phyloP scores from a whole-genome alignment of 257 asterid genomes.

The Solanum lignicaule region DNA sequence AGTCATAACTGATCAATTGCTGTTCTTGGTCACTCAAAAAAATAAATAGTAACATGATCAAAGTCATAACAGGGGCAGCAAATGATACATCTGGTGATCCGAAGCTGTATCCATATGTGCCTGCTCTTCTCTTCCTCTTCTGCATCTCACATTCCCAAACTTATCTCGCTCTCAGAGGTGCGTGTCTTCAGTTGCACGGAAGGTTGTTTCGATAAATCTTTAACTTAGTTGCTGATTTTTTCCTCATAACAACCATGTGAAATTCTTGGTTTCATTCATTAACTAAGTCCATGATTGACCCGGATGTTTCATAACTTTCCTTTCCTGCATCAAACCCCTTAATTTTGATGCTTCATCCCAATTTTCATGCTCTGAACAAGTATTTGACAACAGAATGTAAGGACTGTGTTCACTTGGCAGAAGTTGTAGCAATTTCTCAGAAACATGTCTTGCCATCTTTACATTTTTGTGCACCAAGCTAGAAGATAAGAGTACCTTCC shows the following conservation, averaged over 20 bases:
- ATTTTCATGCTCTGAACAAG: slow-evolving; percentile 33
- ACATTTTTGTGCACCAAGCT: slow-evolving; percentile 57
- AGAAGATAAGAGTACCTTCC: slow-evolving; percentile 51
- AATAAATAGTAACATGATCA: neutral
- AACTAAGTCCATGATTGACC: slow-evolving; percentile 61
- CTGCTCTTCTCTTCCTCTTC: neutral
- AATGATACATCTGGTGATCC: neutral
- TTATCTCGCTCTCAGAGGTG: neutral
- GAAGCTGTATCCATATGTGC: neutral
- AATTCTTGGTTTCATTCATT: neutral
- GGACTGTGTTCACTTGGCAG: slow-evolving; percentile 33
- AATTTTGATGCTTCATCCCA: slow-evolving; percentile 57
- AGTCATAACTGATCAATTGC: neutral
- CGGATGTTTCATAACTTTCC: slow-evolving; percentile 33
- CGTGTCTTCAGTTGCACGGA: neutral
- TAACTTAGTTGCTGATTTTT: neutral
- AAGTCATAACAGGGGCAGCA: no score
- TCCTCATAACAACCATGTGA: neutral
- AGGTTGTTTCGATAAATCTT: neutral
- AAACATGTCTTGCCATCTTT: slow-evolving; percentile 51
- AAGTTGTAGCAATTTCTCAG: slow-evolving; percentile 41
- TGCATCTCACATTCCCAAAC: neutral
- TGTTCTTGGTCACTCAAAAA: neutral
- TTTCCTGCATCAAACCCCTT: slow-evolving; percentile 45
- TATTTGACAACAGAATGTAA: slow-evolving; percentile 42